Conservation (phyloP, 192 early-diverging fungal genomes). For the Chytriomyces sp. region DNA sequence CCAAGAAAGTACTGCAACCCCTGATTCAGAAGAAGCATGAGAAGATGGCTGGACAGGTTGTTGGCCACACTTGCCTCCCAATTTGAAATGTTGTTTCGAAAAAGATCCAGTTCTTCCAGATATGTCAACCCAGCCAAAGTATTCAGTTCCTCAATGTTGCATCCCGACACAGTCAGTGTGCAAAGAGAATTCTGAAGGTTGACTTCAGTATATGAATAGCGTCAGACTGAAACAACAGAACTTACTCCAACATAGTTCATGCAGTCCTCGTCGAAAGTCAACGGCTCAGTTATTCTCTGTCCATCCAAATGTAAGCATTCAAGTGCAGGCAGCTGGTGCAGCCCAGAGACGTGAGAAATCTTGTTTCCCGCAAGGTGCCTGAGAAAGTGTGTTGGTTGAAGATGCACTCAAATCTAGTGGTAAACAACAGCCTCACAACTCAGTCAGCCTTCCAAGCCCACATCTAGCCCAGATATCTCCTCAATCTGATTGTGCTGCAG, state of each 20-base stretch:
- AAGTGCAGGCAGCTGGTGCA: constrained; percentile 43
- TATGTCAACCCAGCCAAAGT: constrained; percentile 30
- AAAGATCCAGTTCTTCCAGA: constrained; percentile 47
- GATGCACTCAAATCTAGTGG: too few relatives aligned
- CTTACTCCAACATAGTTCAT: constrained; percentile 46
- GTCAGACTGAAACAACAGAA: constrained; percentile 37
- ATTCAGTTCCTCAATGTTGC: constrained; percentile 38
- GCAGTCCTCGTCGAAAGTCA: constrained; percentile 48
- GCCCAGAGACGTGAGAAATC: constrained; percentile 41
- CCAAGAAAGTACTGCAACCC: constrained; percentile 39
- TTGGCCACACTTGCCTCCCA: constrained; percentile 38
- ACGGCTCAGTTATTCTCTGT: constrained; percentile 36
- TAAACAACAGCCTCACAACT: constrained; percentile 55
- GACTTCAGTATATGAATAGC: not conserved
- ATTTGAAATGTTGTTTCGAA: constrained; percentile 41
- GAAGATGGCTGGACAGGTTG: constrained; percentile 40
- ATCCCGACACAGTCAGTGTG: constrained; percentile 36
- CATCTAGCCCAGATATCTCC: constrained; percentile 48
- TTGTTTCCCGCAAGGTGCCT: constrained; percentile 54
- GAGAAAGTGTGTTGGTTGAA: too few relatives aligned
- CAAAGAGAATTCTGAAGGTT: constrained; percentile 26
- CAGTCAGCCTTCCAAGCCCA: constrained; percentile 40
- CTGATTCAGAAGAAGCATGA: constrained; percentile 4
- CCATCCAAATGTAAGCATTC: constrained; percentile 56
- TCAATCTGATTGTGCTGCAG: constrained; percentile 60